A percentile compares a stretch with the other conserved stretches of the same genome.
These are phyloP conservation scores for Monosporozyma yasuniensis DNA, from an alignment of 805 yeast species.

Conservation along the genomic window DNA sequence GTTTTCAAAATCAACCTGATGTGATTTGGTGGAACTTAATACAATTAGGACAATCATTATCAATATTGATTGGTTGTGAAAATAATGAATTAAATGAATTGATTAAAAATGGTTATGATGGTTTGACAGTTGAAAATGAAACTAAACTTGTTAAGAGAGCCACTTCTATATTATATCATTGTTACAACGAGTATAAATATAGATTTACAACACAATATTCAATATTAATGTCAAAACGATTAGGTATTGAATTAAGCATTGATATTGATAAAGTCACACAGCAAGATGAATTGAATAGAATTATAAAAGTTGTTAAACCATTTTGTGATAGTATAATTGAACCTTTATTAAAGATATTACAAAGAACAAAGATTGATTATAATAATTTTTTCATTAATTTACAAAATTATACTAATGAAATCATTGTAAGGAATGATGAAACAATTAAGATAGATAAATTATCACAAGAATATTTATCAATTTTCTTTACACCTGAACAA, in stretches of 20 bases:
- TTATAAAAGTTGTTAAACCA: slow-evolving; percentile 10
- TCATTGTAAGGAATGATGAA: slow-evolving; percentile 15
- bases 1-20: slow-evolving; percentile 75
- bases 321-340: slow-evolving; percentile 35
- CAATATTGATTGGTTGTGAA: slow-evolving; percentile 73
- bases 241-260: slow-evolving; percentile 46
- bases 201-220: slow-evolving; percentile 53
- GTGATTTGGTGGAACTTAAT: slow-evolving; percentile 91
- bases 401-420: slow-evolving; percentile 40
- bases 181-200: slow-evolving; percentile 56
- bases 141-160: slow-evolving; percentile 51
- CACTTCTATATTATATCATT: slow-evolving; percentile 50
- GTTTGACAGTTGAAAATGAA: slow-evolving; percentile 33
- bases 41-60: slow-evolving; percentile 74
- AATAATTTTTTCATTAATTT: slow-evolving; percentile 66
- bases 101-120: slow-evolving; percentile 10
- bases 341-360: slow-evolving; percentile 53
- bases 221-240: slow-evolving; percentile 48
- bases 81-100: slow-evolving; percentile 38
- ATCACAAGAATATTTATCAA: slow-evolving; percentile 9
- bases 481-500: slow-evolving; percentile 17
- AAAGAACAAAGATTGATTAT: slow-evolving; percentile 61
- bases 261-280: slow-evolving; percentile 10
- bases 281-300: slow-evolving; percentile 6
- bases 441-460: slow-evolving; percentile 21